phyloP scores from a whole-genome alignment of 1,284 basidiomycete species.

The Ganoderma sinense region DNA sequence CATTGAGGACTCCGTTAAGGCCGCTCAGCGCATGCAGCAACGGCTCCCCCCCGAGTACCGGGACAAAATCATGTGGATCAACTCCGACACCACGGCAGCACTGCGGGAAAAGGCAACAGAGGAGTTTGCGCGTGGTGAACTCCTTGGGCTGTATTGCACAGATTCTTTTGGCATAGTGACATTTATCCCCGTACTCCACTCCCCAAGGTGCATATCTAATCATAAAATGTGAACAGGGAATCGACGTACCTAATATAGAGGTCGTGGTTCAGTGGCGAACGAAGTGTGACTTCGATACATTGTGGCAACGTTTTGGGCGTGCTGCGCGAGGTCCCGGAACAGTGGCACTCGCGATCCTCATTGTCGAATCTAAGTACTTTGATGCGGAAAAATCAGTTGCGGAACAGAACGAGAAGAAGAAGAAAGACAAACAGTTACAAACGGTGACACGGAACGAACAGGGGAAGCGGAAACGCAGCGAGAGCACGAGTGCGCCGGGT shows the following conservation, averaged over 20 bases:
- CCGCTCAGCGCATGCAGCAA: conserved; percentile 25
- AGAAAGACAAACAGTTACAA: background rate
- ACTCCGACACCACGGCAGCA: conserved; percentile 37
- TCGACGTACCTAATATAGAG: background rate
- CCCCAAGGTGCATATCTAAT: no score
- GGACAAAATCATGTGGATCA: conserved; percentile 40
- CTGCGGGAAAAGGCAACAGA: conserved; percentile 32
- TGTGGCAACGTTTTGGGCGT: background rate
- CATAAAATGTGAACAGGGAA: no score
- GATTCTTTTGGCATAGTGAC: conserved; percentile 46
- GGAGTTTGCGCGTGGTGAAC: conserved; percentile 18
- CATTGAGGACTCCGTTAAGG: conserved; percentile 36
- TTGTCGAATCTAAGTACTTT: background rate
- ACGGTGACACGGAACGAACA: conserved; percentile 5
- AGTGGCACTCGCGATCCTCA: background rate
- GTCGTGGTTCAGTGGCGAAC: background rate
- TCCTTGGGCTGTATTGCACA: conserved; percentile 34
- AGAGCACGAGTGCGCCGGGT: background rate
- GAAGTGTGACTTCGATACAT: background rate
- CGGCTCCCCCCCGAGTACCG: conserved; percentile 27
- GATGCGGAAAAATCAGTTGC: conserved; percentile 8
- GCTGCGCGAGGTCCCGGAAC: background rate
- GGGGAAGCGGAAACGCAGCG: conserved; percentile 6
- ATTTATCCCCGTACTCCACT: no score
- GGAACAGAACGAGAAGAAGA: conserved; percentile 10